Evolutionary conservation across 768 basidiomycete species (phyloP).

Genomic region (Leccinellum albellum): DNA sequence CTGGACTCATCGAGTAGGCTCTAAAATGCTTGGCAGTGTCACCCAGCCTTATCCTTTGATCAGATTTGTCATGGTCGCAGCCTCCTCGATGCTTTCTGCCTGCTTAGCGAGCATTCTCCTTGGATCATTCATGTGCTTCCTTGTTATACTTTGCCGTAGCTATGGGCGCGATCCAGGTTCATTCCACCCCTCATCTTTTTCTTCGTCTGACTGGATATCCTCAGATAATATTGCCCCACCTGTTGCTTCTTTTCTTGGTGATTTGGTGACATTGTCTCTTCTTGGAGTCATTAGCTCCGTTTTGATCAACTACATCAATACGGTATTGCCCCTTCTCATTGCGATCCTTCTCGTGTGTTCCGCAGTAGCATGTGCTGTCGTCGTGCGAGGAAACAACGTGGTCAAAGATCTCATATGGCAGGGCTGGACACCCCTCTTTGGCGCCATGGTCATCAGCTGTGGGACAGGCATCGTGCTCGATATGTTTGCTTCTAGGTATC

Average conservation of each 20-base stretch:
- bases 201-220: neutral
- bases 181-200: slow-evolving; percentile 7
- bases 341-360: slow-evolving; percentile 47
- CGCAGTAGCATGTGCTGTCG: slow-evolving; percentile 47
- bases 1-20: slow-evolving; percentile 38
- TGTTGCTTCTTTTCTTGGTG: slow-evolving; percentile 88
- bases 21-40: neutral
- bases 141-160: slow-evolving; percentile 75
- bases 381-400: slow-evolving; percentile 62
- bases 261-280: slow-evolving; percentile 84
- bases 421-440: slow-evolving; percentile 89
- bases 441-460: slow-evolving; percentile 85
- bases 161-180: slow-evolving; percentile 81
- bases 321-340: slow-evolving; percentile 58
- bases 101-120: slow-evolving; percentile 73
- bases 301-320: slow-evolving; percentile 65
- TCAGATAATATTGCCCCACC: slow-evolving; percentile 95
- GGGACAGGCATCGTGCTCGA: slow-evolving; percentile 92
- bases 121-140: slow-evolving; percentile 88
- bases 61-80: slow-evolving; percentile 74
- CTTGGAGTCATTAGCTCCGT: slow-evolving; percentile 70
- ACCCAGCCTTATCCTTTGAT: slow-evolving; percentile 7
- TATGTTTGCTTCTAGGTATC: slow-evolving; percentile 79
- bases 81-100: slow-evolving; percentile 77
- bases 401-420: slow-evolving; percentile 70